Base-by-base conservation (phyloP, 2,329 filamentous ascomycete genomes). In the Xylaria hypoxylon region DNA sequence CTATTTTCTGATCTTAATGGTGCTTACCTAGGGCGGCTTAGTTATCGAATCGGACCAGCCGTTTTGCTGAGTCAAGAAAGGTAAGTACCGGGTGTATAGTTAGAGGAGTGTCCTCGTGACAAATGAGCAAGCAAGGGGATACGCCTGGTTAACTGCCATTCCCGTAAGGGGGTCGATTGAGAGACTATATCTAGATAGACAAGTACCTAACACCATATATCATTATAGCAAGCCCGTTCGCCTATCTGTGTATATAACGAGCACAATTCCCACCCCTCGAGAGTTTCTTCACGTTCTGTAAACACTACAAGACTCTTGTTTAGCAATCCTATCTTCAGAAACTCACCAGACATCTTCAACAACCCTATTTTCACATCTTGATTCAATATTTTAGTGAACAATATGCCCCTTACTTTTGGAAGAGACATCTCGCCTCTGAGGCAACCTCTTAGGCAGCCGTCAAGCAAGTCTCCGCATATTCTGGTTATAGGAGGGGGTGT, bases 401-500 rank as follows among this genome's bases (percentile, higher is more conserved):
- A 47, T 11, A 78, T 78, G 76, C 62, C 75, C 26, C 71, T 78
- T 51, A 76, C 72, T 35, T 65, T 77, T 42, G 77, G 76, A 76
- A 75, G 70, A 72, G 75, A 78, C 28, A 73, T 78, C 50, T 74
- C 76, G 47, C 75, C 73, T 10, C n/a, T 75, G n/a, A 68, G 64
- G 33, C 67, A 72, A 26, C 72, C 74, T 10, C 72, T 78, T 47
- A 70, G 68, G 28, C 57, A 71, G 33, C 76, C 76, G 48, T 63
- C 71, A 17, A 71, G 40, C 57, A 70, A 71, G 26, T 77, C 76
- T 17, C 75, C 76, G 3, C 76, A 76, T 67, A 58, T 77, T 26
- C 60, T 78, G 10, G 56, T 78, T 17, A 71, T 78, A 24, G 76
- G 76, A 53, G 76, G 76, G 2, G 76, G 76, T 15, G 76, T 78